Evolutionary conservation across 2,329 filamentous ascomycete species (phyloP).

Genomic region (Aspergillus sp.): DNA sequence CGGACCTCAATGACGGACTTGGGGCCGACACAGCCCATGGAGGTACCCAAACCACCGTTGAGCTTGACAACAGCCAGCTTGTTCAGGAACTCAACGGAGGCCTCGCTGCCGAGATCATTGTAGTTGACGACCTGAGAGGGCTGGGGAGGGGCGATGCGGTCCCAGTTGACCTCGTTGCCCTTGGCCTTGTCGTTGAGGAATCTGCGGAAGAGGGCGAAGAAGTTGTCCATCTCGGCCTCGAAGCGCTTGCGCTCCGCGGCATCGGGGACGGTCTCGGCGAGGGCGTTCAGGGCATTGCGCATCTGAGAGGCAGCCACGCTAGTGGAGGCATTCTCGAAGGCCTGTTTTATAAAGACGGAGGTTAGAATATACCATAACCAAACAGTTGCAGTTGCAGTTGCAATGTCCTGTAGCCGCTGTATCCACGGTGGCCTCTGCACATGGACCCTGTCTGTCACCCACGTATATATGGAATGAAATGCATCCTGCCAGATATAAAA

Average conservation of each 20-base stretch:
- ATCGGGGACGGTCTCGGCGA: conserved; percentile 87
- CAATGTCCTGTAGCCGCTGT: too few relatives aligned
- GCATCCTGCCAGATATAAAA: background rate
- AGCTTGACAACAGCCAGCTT: conserved; percentile 99
- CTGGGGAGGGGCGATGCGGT: conserved; percentile 91
- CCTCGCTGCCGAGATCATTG: conserved; percentile 81
- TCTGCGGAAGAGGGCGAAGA: conserved; percentile 96
- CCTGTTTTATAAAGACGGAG: conserved; percentile 55
- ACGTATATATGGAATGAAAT: background rate
- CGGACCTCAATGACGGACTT: conserved; percentile 99
- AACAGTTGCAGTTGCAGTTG: background rate
- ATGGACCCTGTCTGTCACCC: background rate
- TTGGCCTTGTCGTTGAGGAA: conserved; percentile 99
- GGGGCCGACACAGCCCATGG: conserved; percentile 98
- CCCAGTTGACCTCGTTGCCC: conserved; percentile 94
- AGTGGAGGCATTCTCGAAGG: conserved; percentile 98
- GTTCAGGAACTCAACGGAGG: conserved; percentile 91
- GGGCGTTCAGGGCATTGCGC: conserved; percentile 93
- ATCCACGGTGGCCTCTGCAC: background rate
- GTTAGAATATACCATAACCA: background rate
- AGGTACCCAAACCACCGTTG: conserved; percentile 98
- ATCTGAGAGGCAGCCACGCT: conserved; percentile 98
- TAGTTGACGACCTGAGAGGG: conserved; percentile 95
- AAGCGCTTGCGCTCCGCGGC: conserved; percentile 75
- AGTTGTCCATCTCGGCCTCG: conserved; percentile 99